phyloP scores from a whole-genome alignment of 1,139 yeast genomes.

The Yamadazyma trypodendri region DNA sequence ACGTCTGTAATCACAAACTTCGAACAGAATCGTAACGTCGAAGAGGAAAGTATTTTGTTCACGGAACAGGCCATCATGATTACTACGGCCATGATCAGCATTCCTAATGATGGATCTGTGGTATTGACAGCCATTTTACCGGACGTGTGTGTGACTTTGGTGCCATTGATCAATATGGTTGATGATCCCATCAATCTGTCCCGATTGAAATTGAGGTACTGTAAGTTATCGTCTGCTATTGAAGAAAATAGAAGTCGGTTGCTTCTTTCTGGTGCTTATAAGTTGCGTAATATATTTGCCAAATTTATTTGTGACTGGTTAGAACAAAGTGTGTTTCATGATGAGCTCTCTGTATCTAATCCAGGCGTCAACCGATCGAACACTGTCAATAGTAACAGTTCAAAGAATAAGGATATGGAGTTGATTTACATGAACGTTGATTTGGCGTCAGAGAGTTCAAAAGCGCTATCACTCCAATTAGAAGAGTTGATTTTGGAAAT shows the following conservation, averaged over 20 bases:
- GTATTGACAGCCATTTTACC: constrained; percentile 36
- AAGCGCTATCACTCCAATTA: constrained; percentile 54
- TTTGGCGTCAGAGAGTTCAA: constrained; percentile 64
- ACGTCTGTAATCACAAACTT: constrained; percentile 24
- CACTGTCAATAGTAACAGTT: constrained; percentile 2
- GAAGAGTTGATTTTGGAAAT: constrained; percentile 59
- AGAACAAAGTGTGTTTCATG: constrained; percentile 50
- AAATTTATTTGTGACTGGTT: constrained; percentile 67
- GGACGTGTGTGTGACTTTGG: constrained; percentile 27
- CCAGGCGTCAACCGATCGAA: neutral
- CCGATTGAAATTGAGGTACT: constrained; percentile 57
- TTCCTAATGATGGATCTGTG: constrained; percentile 39
- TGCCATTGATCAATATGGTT: constrained; percentile 33
- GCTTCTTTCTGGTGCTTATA: constrained; percentile 55
- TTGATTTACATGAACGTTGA: constrained; percentile 58
- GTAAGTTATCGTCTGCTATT: constrained; percentile 52
- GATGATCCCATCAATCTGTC: constrained; percentile 38
- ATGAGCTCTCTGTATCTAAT: constrained; percentile 14
- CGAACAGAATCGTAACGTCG: constrained; percentile 24
- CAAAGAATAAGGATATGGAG: constrained; percentile 32
- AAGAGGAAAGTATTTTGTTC: constrained; percentile 34
- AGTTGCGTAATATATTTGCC: constrained; percentile 59
- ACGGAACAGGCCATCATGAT: constrained; percentile 42
- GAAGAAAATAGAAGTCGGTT: constrained; percentile 39
- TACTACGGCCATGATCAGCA: constrained; percentile 35